phyloP scores from a whole-genome alignment of 78 protist species.

The Trichosphaerium sp. region DNA sequence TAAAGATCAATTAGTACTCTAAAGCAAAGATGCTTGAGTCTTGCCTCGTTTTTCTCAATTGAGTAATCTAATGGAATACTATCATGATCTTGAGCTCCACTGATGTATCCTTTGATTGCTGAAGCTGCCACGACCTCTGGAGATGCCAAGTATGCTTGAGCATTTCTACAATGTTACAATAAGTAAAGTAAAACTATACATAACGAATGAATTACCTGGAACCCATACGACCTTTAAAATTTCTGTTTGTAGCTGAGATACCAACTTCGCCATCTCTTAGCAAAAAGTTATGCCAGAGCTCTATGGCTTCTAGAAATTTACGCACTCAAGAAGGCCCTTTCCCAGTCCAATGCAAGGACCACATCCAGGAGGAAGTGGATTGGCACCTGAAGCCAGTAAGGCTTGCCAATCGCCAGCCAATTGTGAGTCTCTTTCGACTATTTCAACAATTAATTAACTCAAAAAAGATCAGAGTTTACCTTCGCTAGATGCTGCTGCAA shows the following conservation, averaged over 20 bases:
- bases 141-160: conserved; percentile 45
- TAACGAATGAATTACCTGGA: neutral
- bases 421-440: neutral
- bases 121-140: conserved; percentile 64
- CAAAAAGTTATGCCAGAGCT: too few species aligned
- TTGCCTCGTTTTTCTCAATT: neutral
- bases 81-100: neutral
- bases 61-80: too few species aligned
- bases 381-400: conserved; percentile 29
- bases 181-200: neutral
- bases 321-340: neutral
- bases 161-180: neutral
- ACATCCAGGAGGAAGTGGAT: conserved; percentile 58
- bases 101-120: conserved; percentile 45
- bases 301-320: too few species aligned
- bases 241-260: conserved; percentile 65
- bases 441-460: too few species aligned
- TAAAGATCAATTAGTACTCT: too few species aligned
- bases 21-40: too few species aligned
- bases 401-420: neutral
- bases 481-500: conserved; percentile 52
- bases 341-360: conserved; percentile 72
- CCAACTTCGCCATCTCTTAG: conserved; percentile 66
- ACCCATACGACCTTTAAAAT: conserved; percentile 71
- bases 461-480: conserved; percentile 48